Percentiles rank a stretch among this genome's conserved stretches.
Evolutionary conservation across 148 eudicot genomes (phyloP).

Genomic region (Diospyros kaki): DNA sequence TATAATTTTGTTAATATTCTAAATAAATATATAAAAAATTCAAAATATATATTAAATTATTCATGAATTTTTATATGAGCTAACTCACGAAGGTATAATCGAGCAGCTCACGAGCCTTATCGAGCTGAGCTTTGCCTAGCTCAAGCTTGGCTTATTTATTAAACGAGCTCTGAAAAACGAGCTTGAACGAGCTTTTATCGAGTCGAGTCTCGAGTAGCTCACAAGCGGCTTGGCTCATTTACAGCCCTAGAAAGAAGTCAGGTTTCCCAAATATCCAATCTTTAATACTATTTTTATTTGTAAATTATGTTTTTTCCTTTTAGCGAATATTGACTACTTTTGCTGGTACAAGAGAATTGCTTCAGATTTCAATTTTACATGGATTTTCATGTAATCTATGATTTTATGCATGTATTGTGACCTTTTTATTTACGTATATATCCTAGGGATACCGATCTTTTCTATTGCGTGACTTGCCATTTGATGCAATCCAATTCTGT

Average conservation of each 20-base stretch:
- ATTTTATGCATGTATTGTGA: neutral
- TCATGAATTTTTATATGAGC: too few relatives aligned
- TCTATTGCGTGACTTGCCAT: conserved; percentile 89
- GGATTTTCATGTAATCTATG: neutral
- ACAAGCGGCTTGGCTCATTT: too few relatives aligned
- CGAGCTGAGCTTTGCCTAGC: too few relatives aligned
- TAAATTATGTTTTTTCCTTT: conserved; percentile 1
- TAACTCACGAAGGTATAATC: too few relatives aligned
- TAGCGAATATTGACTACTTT: neutral
- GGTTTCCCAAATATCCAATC: neutral
- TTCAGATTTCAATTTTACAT: neutral
- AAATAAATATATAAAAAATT: too few relatives aligned
- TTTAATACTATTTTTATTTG: conserved; percentile 2
- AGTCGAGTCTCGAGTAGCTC: too few relatives aligned
- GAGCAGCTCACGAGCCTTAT: too few relatives aligned
- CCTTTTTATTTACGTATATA: neutral
- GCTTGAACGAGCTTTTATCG: too few relatives aligned
- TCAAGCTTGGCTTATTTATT: too few relatives aligned
- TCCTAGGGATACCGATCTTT: conserved; percentile 89
- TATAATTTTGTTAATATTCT: too few relatives aligned
- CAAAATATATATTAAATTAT: too few relatives aligned
- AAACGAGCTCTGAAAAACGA: too few relatives aligned
- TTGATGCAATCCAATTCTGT: conserved; percentile 97
- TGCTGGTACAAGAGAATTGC: neutral
- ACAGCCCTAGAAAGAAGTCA: neutral